These are phyloP conservation scores for Volvox reticuliferus DNA, from an alignment of 139 green algal species.

Conservation along the genomic window DNA sequence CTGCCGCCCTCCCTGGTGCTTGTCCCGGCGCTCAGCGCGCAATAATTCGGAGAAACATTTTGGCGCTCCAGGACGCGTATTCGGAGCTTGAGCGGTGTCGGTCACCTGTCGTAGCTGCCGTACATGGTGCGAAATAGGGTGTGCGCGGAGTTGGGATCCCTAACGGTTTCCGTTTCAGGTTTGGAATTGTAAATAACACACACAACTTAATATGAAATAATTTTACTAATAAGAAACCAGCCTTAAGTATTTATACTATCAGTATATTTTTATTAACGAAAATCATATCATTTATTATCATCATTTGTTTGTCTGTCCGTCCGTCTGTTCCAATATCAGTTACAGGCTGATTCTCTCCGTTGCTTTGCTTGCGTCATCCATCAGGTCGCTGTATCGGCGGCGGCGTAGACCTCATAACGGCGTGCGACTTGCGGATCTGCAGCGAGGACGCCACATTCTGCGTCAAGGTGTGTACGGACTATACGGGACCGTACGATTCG, in stretches of 20 bases:
- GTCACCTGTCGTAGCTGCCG: conserved; percentile 51
- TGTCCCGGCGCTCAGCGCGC: conserved; percentile 38
- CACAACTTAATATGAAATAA: too few relatives aligned
- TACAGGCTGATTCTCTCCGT: too few relatives aligned
- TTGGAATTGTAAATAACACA: too few relatives aligned
- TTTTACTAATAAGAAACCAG: too few relatives aligned
- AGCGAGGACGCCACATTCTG: conserved; percentile 80
- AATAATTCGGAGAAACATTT: conserved; percentile 16
- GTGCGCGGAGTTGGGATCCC: too few relatives aligned
- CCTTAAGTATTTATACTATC: too few relatives aligned
- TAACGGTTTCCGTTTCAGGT: too few relatives aligned
- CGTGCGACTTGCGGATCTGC: conserved; percentile 88
- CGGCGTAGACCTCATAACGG: conserved; percentile 90
- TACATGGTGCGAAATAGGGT: conserved; percentile 50
- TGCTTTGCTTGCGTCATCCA: not conserved
- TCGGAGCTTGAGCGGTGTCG: conserved; percentile 46
- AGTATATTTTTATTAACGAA: too few relatives aligned
- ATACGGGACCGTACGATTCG: not conserved
- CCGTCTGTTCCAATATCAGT: too few relatives aligned
- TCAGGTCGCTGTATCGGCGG: conserved; percentile 88
- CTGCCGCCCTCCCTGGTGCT: not conserved
- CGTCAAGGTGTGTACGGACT: conserved; percentile 80
- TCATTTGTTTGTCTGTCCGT: too few relatives aligned
- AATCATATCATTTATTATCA: too few relatives aligned
- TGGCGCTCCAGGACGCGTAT: conserved; percentile 39